phyloP scores from a whole-genome alignment of 305 asterid genomes.

The Fraxinus latifolia region DNA sequence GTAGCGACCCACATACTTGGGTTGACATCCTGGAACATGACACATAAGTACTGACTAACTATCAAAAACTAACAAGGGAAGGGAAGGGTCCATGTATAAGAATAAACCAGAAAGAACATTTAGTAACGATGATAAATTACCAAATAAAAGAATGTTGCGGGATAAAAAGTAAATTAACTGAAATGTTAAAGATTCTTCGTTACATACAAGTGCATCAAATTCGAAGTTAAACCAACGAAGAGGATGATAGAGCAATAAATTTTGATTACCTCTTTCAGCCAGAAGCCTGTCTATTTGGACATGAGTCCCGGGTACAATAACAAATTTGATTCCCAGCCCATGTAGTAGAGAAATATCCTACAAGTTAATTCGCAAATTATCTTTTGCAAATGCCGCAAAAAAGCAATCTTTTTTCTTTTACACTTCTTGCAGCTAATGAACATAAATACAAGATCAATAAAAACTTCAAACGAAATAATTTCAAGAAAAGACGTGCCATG shows the following conservation, averaged over 20 bases:
- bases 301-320: slow-evolving; percentile 93
- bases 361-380: slow-evolving; percentile 12
- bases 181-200: background rate
- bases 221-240: background rate
- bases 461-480: background rate
- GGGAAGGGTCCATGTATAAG: background rate
- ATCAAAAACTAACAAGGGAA: background rate
- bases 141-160: background rate
- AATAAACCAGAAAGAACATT: background rate
- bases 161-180: background rate
- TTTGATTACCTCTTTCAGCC: slow-evolving; percentile 58
- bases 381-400: background rate
- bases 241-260: background rate
- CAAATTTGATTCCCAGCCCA: slow-evolving; percentile 90
- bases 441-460: background rate
- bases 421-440: slow-evolving; percentile 16
- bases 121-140: background rate
- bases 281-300: slow-evolving; percentile 83
- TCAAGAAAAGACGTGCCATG: slow-evolving; percentile 53
- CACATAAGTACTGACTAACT: background rate
- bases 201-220: background rate
- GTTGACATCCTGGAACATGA: slow-evolving; percentile 64
- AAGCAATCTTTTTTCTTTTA: background rate
- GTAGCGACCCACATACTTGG: slow-evolving; percentile 83
- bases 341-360: slow-evolving; percentile 94